A percentile compares a stretch with the other conserved stretches of the same genome.
Conservation (phyloP, 2,329 filamentous ascomycete genomes). For the Botrytis pseudocinerea region DNA sequence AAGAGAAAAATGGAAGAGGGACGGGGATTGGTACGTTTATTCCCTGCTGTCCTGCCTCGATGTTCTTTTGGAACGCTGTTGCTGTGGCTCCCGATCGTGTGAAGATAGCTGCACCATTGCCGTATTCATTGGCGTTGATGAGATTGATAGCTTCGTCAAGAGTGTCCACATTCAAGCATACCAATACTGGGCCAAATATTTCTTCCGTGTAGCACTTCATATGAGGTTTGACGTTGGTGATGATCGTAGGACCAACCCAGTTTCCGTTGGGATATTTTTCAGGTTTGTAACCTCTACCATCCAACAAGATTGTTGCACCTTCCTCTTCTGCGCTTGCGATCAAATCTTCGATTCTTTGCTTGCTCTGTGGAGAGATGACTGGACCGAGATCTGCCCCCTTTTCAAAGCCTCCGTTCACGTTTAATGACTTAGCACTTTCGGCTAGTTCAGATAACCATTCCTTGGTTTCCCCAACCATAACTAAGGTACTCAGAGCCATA, state of each 20-base stretch:
- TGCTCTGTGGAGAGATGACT: slow-evolving; percentile 77
- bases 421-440: slow-evolving; percentile 70
- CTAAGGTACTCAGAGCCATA: slow-evolving; percentile 82
- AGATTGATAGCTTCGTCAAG: slow-evolving; percentile 78
- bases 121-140: slow-evolving; percentile 85
- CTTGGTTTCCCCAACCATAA: slow-evolving; percentile 83
- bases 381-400: slow-evolving; percentile 76
- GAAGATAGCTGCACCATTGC: slow-evolving; percentile 85
- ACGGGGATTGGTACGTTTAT: slow-evolving; percentile 77
- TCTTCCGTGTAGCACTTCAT: slow-evolving; percentile 87
- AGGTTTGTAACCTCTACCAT: slow-evolving; percentile 73
- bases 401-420: slow-evolving; percentile 80
- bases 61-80: slow-evolving; percentile 74
- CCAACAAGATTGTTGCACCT: slow-evolving; percentile 79
- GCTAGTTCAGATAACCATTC: slow-evolving; percentile 79
- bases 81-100: slow-evolving; percentile 76
- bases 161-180: slow-evolving; percentile 76
- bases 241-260: slow-evolving; percentile 82
- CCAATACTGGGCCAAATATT: slow-evolving; percentile 82
- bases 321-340: slow-evolving; percentile 78
- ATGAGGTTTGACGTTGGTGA: slow-evolving; percentile 73
- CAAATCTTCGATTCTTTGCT: slow-evolving; percentile 73
- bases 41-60: slow-evolving; percentile 82
- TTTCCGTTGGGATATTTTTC: slow-evolving; percentile 82
- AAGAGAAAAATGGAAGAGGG: slow-evolving; percentile 70